Conservation (phyloP, 768 basidiomycete species). For the Suillus ampliporus region DNA sequence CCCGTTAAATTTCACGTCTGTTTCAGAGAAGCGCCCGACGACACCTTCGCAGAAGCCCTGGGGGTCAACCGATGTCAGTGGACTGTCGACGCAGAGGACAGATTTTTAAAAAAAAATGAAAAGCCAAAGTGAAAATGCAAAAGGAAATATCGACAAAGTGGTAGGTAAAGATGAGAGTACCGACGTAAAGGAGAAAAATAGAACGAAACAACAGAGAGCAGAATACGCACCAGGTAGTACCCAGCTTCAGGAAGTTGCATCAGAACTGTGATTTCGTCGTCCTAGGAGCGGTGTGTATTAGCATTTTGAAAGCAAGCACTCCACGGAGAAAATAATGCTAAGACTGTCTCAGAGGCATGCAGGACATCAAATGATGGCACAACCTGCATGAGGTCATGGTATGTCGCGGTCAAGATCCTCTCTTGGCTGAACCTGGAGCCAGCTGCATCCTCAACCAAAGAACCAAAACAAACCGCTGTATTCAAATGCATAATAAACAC, state of each 20-base stretch:
- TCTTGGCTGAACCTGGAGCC: slow-evolving; percentile 1
- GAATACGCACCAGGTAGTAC: slow-evolving; percentile 63
- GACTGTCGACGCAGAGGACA: not conserved
- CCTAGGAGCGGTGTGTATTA: slow-evolving; percentile 44
- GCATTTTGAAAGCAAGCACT: not conserved
- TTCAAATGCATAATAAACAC: slow-evolving; percentile 24
- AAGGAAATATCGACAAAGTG: not conserved
- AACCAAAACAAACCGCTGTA: not conserved
- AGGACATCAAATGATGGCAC: not conserved
- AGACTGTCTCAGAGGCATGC: not conserved
- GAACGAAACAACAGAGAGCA: not conserved
- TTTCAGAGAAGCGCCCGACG: slow-evolving; percentile 72
- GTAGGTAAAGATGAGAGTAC: not conserved
- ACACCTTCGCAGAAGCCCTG: slow-evolving; percentile 91
- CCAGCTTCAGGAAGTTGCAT: slow-evolving; percentile 68
- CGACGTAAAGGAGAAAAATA: not conserved
- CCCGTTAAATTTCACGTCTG: slow-evolving; percentile 69
- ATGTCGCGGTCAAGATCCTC: not conserved
- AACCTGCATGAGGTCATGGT: not conserved
- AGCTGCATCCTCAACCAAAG: not conserved
- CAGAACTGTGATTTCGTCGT: slow-evolving; percentile 79
- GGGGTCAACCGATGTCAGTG: not conserved
- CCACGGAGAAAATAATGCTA: not conserved
- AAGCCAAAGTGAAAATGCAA: not conserved
- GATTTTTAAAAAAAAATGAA: not conserved